Evolutionary conservation across 2,329 filamentous ascomycete genomes (phyloP).

Genomic region (Geosmithia putterillii): DNA sequence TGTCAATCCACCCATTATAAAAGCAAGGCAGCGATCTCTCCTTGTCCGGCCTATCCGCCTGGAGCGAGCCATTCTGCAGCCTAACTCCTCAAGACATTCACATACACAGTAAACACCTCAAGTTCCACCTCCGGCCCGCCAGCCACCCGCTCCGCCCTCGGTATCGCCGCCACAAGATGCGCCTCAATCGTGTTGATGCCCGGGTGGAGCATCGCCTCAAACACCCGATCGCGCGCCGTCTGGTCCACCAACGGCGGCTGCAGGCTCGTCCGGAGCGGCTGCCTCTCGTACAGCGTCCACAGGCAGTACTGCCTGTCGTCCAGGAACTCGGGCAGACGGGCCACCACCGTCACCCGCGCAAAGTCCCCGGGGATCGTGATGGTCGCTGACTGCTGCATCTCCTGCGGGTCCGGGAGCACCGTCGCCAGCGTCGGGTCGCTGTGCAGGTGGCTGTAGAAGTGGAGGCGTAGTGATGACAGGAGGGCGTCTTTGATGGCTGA

Average conservation of each 20-base stretch:
- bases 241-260: slow-evolving; percentile 35
- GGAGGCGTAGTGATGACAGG: slow-evolving; percentile 52
- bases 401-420: slow-evolving; percentile 51
- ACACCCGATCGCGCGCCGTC: slow-evolving; percentile 50
- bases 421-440: slow-evolving; percentile 50
- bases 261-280: slow-evolving; percentile 37
- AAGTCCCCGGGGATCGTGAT: slow-evolving; percentile 57
- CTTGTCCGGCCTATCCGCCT: too few relatives aligned
- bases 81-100: slow-evolving; percentile 49
- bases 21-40: too few relatives aligned
- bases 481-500: slow-evolving; percentile 49
- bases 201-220: slow-evolving; percentile 58
- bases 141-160: slow-evolving; percentile 41
- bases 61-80: too few relatives aligned
- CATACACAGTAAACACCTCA: slow-evolving; percentile 66
- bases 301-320: slow-evolving; percentile 62
- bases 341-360: slow-evolving; percentile 59
- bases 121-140: slow-evolving; percentile 57
- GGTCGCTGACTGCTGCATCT: slow-evolving; percentile 60
- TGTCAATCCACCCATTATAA: background rate
- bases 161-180: slow-evolving; percentile 62
- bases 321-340: slow-evolving; percentile 49
- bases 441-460: slow-evolving; percentile 55
- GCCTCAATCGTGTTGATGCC: slow-evolving; percentile 72
- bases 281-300: slow-evolving; percentile 59